phyloP scores from a whole-genome alignment of 352 stramenopile species.

The Globisporangium rhizosaccharum region DNA sequence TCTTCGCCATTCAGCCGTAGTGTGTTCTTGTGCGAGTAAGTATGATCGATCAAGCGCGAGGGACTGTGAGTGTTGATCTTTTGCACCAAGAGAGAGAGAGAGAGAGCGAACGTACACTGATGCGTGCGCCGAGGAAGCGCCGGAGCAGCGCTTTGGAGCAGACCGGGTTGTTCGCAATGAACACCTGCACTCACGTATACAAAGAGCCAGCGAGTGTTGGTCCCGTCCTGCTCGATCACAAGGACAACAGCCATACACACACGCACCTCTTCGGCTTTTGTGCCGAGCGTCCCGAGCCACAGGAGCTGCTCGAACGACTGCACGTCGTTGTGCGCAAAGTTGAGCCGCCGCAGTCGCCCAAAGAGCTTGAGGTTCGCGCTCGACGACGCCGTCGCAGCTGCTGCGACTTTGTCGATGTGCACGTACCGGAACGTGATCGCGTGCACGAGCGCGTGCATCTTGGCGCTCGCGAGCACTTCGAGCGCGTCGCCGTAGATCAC shows the following conservation, averaged over 20 bases:
- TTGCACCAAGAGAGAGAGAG: background rate
- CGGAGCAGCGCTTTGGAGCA: slow-evolving; percentile 48
- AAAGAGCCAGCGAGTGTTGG: background rate
- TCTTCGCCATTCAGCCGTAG: slow-evolving; percentile 57
- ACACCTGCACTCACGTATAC: slow-evolving; percentile 27
- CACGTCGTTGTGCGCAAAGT: slow-evolving; percentile 68
- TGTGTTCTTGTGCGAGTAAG: slow-evolving; percentile 34
- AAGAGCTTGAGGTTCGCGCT: slow-evolving; percentile 59
- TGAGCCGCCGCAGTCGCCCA: slow-evolving; percentile 39
- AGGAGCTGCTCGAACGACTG: slow-evolving; percentile 53
- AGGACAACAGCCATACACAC: background rate
- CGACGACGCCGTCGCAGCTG: slow-evolving; percentile 22
- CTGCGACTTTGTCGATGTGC: slow-evolving; percentile 33
- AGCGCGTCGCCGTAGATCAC: slow-evolving; percentile 65
- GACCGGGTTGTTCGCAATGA: slow-evolving; percentile 58
- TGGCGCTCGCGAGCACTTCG: slow-evolving; percentile 51
- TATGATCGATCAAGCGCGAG: background rate
- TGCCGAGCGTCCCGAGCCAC: slow-evolving; percentile 46
- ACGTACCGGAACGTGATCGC: slow-evolving; percentile 67
- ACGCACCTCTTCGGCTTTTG: slow-evolving; percentile 61
- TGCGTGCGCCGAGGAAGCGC: slow-evolving; percentile 38
- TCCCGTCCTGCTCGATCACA: no score
- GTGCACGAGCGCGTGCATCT: slow-evolving; percentile 45
- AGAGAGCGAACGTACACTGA: slow-evolving; percentile 30
- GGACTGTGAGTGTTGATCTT: background rate